Evolutionary conservation across 352 stramenopile species (phyloP).

Genomic region (Globisporangium abappressorium): DNA sequence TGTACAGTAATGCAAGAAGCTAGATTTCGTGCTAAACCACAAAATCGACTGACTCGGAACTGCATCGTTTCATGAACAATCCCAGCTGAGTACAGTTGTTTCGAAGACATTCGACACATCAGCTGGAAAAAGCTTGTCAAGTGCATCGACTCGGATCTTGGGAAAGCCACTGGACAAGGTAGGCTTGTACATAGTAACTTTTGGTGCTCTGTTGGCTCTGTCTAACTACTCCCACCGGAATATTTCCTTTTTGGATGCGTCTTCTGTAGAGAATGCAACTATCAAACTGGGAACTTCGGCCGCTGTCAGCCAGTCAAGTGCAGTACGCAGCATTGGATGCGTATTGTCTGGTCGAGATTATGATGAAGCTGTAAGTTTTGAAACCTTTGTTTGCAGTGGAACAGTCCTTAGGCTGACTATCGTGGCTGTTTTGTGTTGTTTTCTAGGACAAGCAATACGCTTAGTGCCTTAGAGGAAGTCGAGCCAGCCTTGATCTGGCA

Average conservation of each 20-base stretch:
- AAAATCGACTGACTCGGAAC: not conserved
- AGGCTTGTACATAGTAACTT: not conserved
- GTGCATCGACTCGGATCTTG: constrained; percentile 33
- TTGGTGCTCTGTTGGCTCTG: not conserved
- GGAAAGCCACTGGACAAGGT: constrained; percentile 69
- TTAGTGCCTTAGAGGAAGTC: not conserved
- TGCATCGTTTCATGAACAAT: constrained; percentile 6
- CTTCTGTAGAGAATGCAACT: constrained; percentile 50
- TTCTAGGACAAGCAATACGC: not conserved
- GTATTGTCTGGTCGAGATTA: constrained; percentile 53
- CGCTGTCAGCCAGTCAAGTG: constrained; percentile 43
- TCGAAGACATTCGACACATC: constrained; percentile 24
- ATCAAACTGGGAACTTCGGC: constrained; percentile 64
- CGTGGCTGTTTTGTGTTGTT: no score
- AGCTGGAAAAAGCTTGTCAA: constrained; percentile 44
- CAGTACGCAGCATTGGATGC: constrained; percentile 68
- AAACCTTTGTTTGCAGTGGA: not conserved
- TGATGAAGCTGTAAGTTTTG: constrained; percentile 40
- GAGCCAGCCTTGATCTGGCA: constrained; percentile 20
- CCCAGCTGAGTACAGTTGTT: constrained; percentile 31
- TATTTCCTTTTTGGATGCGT: not conserved
- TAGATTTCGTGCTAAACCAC: not conserved
- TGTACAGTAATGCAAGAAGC: not conserved
- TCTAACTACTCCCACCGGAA: not conserved
- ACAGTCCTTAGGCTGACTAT: constrained; percentile 1